phyloP scores from a whole-genome alignment of 257 asterid species.

The Solanum etuberosum region DNA sequence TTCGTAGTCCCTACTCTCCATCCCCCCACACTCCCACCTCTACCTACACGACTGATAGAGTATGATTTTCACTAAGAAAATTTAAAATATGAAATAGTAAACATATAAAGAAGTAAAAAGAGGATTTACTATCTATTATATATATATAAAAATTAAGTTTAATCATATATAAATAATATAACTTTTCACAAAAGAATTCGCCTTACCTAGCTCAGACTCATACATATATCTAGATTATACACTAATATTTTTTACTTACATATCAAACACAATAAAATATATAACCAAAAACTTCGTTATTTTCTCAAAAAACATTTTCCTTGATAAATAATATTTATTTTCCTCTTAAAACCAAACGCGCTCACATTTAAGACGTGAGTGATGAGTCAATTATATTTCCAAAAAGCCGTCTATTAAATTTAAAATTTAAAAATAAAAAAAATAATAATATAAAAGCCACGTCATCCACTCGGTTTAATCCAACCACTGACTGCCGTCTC shows the following conservation, averaged over 20 bases:
- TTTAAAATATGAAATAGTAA: too few relatives aligned
- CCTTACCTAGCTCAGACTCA: rapidly evolving
- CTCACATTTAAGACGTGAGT: background rate
- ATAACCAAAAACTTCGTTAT: too few relatives aligned
- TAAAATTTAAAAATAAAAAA: background rate
- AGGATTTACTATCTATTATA: too few relatives aligned
- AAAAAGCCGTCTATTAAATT: background rate
- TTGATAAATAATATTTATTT: background rate
- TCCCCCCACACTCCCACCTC: background rate
- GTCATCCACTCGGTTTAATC: slow-evolving; percentile 7
- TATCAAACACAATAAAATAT: too few relatives aligned
- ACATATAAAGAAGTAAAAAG: too few relatives aligned
- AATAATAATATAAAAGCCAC: background rate
- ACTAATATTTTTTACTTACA: too few relatives aligned
- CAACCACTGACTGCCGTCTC: slow-evolving; percentile 35
- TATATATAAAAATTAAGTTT: too few relatives aligned
- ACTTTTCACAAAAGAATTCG: too few relatives aligned
- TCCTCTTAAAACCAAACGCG: background rate
- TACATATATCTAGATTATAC: background rate
- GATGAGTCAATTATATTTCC: background rate
- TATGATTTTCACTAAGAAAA: too few relatives aligned
- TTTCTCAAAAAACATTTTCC: too few relatives aligned
- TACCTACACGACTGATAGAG: background rate
- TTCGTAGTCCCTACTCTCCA: background rate
- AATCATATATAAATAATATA: too few relatives aligned